Conservation (phyloP, 2,329 filamentous ascomycete species). For the Hymenoscyphus infarciens region DNA sequence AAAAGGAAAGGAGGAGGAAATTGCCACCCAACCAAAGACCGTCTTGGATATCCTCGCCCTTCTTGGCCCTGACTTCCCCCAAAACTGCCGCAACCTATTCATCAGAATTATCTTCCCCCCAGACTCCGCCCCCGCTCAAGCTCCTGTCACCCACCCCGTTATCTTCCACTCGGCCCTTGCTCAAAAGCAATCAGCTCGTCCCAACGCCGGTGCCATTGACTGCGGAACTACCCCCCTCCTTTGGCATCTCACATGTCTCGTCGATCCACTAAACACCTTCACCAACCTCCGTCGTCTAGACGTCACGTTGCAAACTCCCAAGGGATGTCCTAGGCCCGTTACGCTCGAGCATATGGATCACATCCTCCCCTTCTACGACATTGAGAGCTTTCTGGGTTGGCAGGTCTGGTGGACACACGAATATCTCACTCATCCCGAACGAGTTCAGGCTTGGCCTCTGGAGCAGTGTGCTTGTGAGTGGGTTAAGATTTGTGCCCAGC, state of each 20-base stretch:
- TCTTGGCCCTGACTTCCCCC: background rate
- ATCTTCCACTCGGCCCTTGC: background rate
- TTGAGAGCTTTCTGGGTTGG: constrained; percentile 25
- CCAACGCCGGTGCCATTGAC: constrained; percentile 1
- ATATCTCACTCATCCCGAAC: constrained; percentile 17
- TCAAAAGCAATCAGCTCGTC: background rate
- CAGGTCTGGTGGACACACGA: constrained; percentile 20
- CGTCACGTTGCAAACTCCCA: background rate
- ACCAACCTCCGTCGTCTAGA: background rate
- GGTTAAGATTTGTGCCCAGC: constrained; percentile 8
- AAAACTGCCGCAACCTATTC: background rate
- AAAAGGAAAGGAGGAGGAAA: background rate
- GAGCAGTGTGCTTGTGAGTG: constrained; percentile 11
- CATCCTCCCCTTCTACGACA: constrained; percentile 30
- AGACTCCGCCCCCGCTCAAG: no score
- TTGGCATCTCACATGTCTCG: background rate
- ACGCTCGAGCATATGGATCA: constrained; percentile 20
- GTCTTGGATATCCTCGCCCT: background rate
- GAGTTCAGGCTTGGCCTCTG: constrained; percentile 14
- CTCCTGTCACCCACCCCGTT: background rate
- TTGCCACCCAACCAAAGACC: background rate
- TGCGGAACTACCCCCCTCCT: background rate
- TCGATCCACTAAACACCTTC: background rate
- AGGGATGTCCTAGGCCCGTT: constrained; percentile 4
- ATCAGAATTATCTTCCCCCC: background rate